Evolutionary conservation across 352 stramenopile species (phyloP), one percentile per base, ranked within the genome.

Genomic region (Pythium brachiatum): DNA sequence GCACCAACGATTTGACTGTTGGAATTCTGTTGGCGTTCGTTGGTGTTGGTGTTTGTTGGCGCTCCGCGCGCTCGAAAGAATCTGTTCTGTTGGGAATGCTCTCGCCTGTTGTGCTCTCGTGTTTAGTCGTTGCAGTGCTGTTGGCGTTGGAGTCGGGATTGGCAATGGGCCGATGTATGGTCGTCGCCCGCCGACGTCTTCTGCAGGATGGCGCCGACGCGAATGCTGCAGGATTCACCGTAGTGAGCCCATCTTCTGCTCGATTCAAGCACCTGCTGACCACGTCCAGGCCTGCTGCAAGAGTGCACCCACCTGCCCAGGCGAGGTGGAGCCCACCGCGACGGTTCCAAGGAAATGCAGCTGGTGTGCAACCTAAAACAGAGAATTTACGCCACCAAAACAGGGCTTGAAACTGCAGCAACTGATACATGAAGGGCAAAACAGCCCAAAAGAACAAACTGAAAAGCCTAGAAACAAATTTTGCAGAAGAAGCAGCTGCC

Each of bases 321-420:
- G 15, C n/a, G 20, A 21, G 18, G 7, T 4, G 23, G n/a, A 26
- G 41, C 41, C 21, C 41, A 48, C 41, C 41, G 41, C 41, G 41
- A 48, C 41, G 50, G 51, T 57, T 57, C 31, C 51, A 57, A 20
- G 51, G 51, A 46, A 57, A 57, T 47, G 31, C 31, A 57, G 23
- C 50, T 5, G 38, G 3, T 5, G 41, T 12, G 7, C 6, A 48
- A 27, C 41, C 41, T 16, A 48, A 48, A 48, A 27, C 20, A 48
- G 38, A 9, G 18, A 8, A 23, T 44, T 12, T 15, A 44, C 38
- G 1, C 23, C 3, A 23, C 41, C 41, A 2, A 48, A 48, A 3
- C 5, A 43, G 29, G 9, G 5, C 29, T 34, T 34, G 29, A 34
- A 9, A 9, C 5, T 34, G 9, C 5, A 34, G 29, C 5, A 9